phyloP scores from a whole-genome alignment of 768 basidiomycete genomes.

The Termitomyces bulborhizus region DNA sequence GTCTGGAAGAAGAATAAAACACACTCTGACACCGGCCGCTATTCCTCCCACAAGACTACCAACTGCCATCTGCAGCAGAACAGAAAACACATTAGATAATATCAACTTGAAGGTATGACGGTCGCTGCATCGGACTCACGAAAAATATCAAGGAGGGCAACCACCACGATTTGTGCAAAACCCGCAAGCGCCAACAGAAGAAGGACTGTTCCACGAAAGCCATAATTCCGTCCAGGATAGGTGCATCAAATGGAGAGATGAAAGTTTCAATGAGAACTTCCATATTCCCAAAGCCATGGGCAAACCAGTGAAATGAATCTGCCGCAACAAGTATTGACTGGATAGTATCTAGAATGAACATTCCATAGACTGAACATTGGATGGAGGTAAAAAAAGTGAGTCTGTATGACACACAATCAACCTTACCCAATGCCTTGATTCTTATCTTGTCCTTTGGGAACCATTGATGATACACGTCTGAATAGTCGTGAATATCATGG shows the following conservation, averaged over 20 bases:
- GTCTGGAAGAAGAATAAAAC: not conserved
- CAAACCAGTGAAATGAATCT: not conserved
- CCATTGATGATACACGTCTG: not conserved
- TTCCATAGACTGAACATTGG: not conserved
- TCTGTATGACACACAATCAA: not conserved
- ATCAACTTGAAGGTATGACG: not conserved
- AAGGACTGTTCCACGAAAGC: not conserved
- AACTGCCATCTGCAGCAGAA: not conserved
- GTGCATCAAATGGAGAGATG: not conserved
- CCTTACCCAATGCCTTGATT: not conserved
- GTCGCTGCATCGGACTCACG: not conserved
- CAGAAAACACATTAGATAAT: not conserved
- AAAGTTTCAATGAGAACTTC: not conserved
- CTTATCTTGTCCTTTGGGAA: not conserved
- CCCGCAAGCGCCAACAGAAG: not conserved
- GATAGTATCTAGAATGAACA: not conserved
- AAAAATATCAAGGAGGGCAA: not conserved
- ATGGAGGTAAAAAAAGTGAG: not conserved
- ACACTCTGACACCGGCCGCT: conserved; percentile 5
- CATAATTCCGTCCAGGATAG: not conserved
- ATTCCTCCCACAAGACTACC: conserved; percentile 1
- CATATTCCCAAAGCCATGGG: not conserved
- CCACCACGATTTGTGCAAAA: not conserved
- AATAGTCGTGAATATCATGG: not conserved
- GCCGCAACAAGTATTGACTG: not conserved